Evolutionary conservation across 2,329 filamentous ascomycete species (phyloP).

Genomic region (Chrysoporthe austroafricana): DNA sequence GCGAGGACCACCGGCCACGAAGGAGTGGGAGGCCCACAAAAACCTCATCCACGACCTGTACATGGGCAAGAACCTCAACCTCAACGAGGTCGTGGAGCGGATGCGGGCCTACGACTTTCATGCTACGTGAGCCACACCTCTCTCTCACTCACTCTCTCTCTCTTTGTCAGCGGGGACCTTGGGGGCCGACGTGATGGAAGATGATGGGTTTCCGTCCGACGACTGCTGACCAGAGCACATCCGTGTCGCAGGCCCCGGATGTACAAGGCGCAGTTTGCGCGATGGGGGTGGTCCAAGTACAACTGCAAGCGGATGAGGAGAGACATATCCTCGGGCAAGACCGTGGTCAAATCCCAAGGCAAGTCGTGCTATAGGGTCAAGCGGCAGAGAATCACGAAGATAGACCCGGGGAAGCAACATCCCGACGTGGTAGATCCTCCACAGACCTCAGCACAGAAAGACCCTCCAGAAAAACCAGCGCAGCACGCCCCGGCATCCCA

Average conservation of each 20-base stretch:
- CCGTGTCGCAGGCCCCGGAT: slow-evolving; percentile 24
- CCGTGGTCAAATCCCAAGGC: slow-evolving; percentile 29
- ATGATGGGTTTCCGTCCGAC: not conserved
- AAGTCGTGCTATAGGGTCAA: slow-evolving; percentile 30
- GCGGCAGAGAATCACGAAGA: slow-evolving; percentile 14
- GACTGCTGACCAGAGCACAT: slow-evolving; percentile 1
- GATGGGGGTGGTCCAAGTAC: slow-evolving; percentile 31
- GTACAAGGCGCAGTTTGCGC: slow-evolving; percentile 31
- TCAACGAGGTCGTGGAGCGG: slow-evolving; percentile 29
- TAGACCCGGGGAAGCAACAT: not conserved
- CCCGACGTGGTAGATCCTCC: not conserved
- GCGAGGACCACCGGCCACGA: slow-evolving; percentile 9
- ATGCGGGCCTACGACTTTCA: slow-evolving; percentile 27
- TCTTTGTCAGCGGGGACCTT: not conserved
- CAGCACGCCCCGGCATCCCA: not conserved
- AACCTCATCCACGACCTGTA: slow-evolving; percentile 28
- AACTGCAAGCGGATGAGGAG: slow-evolving; percentile 29
- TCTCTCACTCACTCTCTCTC: not conserved
- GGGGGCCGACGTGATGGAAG: no score
- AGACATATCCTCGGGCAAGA: slow-evolving; percentile 27
- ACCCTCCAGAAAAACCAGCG: not conserved
- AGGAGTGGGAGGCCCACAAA: slow-evolving; percentile 30
- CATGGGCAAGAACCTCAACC: slow-evolving; percentile 29
- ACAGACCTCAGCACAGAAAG: not conserved
- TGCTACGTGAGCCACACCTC: slow-evolving; percentile 27